phyloP scores from a whole-genome alignment of 192 early-diverging fungal species.

The Entophlyctis helioformis region DNA sequence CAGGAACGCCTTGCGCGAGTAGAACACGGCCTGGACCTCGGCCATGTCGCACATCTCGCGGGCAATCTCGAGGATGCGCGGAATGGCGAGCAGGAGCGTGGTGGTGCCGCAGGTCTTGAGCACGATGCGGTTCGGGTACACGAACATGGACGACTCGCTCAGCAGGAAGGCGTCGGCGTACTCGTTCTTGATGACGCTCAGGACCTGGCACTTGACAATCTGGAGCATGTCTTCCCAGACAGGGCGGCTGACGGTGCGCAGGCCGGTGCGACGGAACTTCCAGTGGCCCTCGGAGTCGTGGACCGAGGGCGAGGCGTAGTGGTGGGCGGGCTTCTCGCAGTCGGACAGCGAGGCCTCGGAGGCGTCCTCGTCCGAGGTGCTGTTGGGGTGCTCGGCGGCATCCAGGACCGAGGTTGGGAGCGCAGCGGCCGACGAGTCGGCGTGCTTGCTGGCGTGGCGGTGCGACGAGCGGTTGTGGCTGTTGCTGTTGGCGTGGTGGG shows the following conservation, averaged over 20 bases:
- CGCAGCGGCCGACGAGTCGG: neutral
- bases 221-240: constrained; percentile 90
- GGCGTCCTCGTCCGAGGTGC: constrained; percentile 3
- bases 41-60: constrained; percentile 43
- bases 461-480: too few species aligned
- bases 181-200: constrained; percentile 74
- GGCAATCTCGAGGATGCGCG: constrained; percentile 77
- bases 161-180: constrained; percentile 85
- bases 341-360: constrained; percentile 10
- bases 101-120: constrained; percentile 98
- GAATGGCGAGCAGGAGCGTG: constrained; percentile 78
- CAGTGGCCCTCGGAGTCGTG: constrained; percentile 22
- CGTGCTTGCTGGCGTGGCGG: neutral
- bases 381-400: neutral
- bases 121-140: constrained; percentile 89
- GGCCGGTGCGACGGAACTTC: constrained; percentile 34
- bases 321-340: constrained; percentile 18
- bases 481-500: neutral
- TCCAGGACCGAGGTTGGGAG: neutral
- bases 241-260: constrained; percentile 59
- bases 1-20: constrained; percentile 93
- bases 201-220: constrained; percentile 85
- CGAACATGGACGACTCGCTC: constrained; percentile 96
- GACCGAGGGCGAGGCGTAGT: constrained; percentile 8
- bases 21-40: constrained; percentile 75